Evolutionary conservation across 306 rosid species (phyloP), one percentile per base, ranked within the genome.

Genomic region (Arachis hypogaea): DNA sequence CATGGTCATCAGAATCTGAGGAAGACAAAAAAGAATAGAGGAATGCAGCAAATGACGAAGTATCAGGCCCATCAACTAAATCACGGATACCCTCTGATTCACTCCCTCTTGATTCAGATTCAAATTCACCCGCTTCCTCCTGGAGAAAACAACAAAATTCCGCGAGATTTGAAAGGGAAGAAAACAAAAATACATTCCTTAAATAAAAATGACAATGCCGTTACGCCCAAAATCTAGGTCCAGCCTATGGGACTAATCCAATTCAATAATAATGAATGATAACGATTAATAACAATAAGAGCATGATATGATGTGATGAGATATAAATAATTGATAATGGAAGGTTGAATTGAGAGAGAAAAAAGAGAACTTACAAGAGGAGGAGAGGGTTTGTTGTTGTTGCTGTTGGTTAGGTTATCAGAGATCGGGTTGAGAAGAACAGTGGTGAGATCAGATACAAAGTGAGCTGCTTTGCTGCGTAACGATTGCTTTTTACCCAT

Each of bases 381-480:
- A 68, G 76, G 72, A 74, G 79, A 69, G 68, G 93, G 70, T 61
- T 59, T 55, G 28, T 59, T 59, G 63, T 29, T 59, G n/a, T 73
- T 71, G 69, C 18, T 69, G 51, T 0, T 50, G 57, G 11, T n/a
- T 16, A 51, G 16, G 70, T 36, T 56, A 55, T 93, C 96, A 49
- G 98, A 91, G 56, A 91, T 91, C 33, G 97, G 97, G 68, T 93
- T 93, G 78, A 93, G 96, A 11, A 93, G 76, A 59, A 85, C 92
- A 56, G 97, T 93, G 77, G 97, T 88, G 81, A 93, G 78, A 81
- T 93, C 98, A 64, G 98, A 89, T 9, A 93, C 97, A 30, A 93
- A 70, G 84, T 87, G 87, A 9, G 73, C 91, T 54, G 97, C 97
- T 86, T 84, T 91, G 83, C 87, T 86, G 76, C 94, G 86, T 45